Conservation (phyloP, 1,139 yeast species). For the Pichia sp. region DNA sequence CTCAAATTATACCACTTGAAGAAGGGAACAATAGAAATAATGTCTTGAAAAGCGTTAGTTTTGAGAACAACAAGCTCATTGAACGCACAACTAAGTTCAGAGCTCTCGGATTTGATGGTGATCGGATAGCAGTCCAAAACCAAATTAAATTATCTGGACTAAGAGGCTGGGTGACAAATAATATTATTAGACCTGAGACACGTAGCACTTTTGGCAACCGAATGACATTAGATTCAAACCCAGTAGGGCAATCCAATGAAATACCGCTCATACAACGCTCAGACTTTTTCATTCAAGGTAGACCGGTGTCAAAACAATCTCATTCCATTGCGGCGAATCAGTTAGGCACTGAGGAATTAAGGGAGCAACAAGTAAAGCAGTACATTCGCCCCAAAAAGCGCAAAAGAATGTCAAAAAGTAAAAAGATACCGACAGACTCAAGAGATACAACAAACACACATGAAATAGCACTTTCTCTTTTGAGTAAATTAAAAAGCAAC, state of each 20-base stretch:
- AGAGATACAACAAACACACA: background rate
- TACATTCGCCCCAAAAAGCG: conserved; percentile 2
- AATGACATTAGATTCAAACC: conserved; percentile 2
- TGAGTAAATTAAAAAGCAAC: conserved; percentile 1
- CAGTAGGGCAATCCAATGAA: background rate
- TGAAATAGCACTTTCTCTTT: conserved; percentile 1
- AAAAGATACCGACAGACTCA: too few relatives aligned
- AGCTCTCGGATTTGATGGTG: conserved; percentile 4
- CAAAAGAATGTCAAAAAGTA: too few relatives aligned
- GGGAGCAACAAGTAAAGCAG: conserved; percentile 4
- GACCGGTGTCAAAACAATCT: background rate
- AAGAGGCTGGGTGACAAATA: conserved; percentile 5
- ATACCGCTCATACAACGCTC: conserved; percentile 6
- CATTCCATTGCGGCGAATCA: background rate
- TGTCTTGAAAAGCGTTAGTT: too few relatives aligned
- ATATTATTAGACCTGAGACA: conserved; percentile 2
- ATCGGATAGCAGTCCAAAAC: conserved; percentile 2
- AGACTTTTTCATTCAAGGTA: conserved; percentile 1
- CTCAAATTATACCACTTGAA: background rate
- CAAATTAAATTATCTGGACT: conserved; percentile 1
- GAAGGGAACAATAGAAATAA: too few relatives aligned
- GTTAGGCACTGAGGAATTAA: background rate
- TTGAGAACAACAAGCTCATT: too few relatives aligned
- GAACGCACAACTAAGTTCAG: conserved; percentile 1
- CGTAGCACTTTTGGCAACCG: conserved; percentile 2